phyloP scores from a whole-genome alignment of 2,329 filamentous ascomycete genomes.

The Coniochaeta sp. region DNA sequence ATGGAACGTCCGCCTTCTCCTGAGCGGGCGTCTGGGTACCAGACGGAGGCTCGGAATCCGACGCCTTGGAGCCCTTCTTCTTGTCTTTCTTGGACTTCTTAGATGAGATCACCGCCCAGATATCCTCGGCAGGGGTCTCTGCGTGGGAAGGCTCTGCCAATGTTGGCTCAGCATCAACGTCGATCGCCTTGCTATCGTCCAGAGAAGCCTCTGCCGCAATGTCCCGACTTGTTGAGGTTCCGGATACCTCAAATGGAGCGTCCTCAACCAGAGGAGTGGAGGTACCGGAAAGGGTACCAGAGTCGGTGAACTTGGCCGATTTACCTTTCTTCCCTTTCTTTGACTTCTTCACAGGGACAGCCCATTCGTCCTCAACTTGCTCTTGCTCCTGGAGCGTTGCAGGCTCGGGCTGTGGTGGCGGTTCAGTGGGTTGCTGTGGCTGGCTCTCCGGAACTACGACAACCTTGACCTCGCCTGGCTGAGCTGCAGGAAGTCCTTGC shows the following conservation, averaged over 20 bases:
- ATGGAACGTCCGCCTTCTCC: not conserved
- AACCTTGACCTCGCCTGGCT: not conserved
- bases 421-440: not conserved
- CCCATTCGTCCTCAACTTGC: not conserved
- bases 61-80: slow-evolving; percentile 8
- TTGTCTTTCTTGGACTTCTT: slow-evolving; percentile 23
- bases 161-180: not conserved
- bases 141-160: not conserved
- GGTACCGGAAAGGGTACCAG: not conserved
- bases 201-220: not conserved
- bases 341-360: not conserved
- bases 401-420: not conserved
- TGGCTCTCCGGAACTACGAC: not conserved
- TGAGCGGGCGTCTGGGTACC: slow-evolving; percentile 9
- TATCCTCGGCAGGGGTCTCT: slow-evolving; percentile 4
- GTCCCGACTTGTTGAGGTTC: not conserved
- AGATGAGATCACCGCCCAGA: slow-evolving; percentile 5
- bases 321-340: slow-evolving; percentile 3
- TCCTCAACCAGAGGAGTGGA: not conserved
- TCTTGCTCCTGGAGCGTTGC: not conserved
- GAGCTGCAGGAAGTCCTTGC: not conserved
- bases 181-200: not conserved
- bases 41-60: slow-evolving; percentile 7
- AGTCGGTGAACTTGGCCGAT: not conserved
- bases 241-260: not conserved